Percentiles rank a stretch among this genome's conserved stretches.
These are phyloP conservation scores for Pythium aquatile DNA, from an alignment of 352 stramenopile species.

Conservation along the genomic window DNA sequence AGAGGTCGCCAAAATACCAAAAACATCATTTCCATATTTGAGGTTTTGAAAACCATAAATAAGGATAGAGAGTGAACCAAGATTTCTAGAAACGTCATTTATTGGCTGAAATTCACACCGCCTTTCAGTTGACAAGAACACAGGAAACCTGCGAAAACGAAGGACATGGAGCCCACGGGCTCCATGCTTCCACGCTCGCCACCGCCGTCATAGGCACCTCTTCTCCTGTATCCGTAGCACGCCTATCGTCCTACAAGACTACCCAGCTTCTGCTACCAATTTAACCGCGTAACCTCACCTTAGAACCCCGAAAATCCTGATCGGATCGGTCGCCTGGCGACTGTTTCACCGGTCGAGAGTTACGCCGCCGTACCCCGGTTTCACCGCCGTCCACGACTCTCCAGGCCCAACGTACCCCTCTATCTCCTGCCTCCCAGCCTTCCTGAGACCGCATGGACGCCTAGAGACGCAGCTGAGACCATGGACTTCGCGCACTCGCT, in stretches of 20 bases:
- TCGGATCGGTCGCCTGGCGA: not conserved
- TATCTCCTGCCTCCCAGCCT: not conserved
- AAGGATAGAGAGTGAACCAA: not conserved
- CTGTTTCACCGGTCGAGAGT: conserved; percentile 5
- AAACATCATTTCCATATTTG: not conserved
- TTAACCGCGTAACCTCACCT: not conserved
- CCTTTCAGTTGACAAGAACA: not conserved
- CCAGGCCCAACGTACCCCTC: not conserved
- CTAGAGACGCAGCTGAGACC: not conserved
- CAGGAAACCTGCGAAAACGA: not conserved
- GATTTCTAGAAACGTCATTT: not conserved
- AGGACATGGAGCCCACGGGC: not conserved
- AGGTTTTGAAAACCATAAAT: not conserved
- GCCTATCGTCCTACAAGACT: no score
- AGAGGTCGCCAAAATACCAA: no score
- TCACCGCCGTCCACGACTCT: not conserved
- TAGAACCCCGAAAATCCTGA: no score
- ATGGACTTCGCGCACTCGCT: conserved; percentile 41
- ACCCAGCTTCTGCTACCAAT: no score
- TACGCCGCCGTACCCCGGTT: not conserved
- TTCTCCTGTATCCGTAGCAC: no score
- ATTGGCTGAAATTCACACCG: not conserved
- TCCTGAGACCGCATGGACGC: not conserved
- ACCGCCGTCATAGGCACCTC: no score
- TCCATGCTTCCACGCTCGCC: not conserved